phyloP scores from a whole-genome alignment of 495 filamentous ascomycete genomes.

The Aspergillus sclerotioniger region DNA sequence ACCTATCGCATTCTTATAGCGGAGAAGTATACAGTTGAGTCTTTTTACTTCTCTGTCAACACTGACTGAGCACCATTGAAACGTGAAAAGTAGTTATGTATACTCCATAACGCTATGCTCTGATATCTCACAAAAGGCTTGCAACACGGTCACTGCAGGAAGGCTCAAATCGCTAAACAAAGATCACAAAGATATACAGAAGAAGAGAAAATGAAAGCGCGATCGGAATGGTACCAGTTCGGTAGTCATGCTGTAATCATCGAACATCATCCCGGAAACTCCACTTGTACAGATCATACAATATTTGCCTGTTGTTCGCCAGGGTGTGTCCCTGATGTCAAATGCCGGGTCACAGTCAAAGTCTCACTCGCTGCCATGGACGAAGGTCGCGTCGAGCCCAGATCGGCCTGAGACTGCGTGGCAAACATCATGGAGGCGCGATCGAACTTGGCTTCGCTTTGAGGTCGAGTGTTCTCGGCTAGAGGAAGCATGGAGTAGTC shows the following conservation, averaged over 20 bases:
- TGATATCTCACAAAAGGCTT: no score
- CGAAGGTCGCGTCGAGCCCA: slow-evolving; percentile 1
- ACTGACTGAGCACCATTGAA: no score
- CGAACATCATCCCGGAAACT: neutral
- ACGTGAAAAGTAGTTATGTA: no score
- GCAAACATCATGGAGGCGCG: slow-evolving; percentile 11
- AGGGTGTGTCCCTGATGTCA: neutral
- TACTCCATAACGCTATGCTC: no score
- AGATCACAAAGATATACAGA: neutral
- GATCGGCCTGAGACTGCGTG: slow-evolving; percentile 3
- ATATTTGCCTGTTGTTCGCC: neutral
- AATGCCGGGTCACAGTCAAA: neutral
- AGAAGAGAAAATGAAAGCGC: neutral
- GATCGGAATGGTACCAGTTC: neutral
- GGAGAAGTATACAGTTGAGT: no score
- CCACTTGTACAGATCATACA: neutral
- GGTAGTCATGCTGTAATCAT: neutral
- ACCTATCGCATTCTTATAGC: no score
- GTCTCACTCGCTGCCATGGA: slow-evolving; percentile 2
- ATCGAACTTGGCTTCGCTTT: slow-evolving; percentile 9
- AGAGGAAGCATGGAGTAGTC: slow-evolving; percentile 9
- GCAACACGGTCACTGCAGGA: no score
- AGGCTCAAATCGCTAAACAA: no score
- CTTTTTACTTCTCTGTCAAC: no score
- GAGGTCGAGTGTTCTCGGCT: neutral